Evolutionary conservation across 805 yeast genomes (phyloP).

Genomic region (Blastobotrys terrestris): DNA sequence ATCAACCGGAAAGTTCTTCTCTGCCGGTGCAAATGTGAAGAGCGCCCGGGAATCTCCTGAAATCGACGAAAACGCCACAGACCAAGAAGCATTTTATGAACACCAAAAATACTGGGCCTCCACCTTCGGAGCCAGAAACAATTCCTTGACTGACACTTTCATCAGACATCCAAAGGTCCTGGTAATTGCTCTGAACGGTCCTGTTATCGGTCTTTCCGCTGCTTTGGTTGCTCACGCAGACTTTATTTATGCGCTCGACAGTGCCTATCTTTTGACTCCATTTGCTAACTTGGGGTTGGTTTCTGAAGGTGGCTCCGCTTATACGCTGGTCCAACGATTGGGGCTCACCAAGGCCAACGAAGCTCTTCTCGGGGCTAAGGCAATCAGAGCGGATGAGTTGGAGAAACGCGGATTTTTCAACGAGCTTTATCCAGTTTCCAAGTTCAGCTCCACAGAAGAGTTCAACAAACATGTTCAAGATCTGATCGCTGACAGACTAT

Average conservation of each 20-base stretch:
- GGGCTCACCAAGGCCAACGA: constrained; percentile 71
- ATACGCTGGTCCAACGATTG: constrained; percentile 59
- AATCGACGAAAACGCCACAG: constrained; percentile 7
- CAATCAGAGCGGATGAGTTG: constrained; percentile 56
- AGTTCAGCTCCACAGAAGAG: constrained; percentile 37
- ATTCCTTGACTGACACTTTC: constrained; percentile 59
- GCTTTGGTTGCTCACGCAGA: constrained; percentile 74
- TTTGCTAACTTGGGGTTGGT: constrained; percentile 79
- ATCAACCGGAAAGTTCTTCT: constrained; percentile 68
- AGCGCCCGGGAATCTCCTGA: constrained; percentile 20
- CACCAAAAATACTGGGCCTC: constrained; percentile 41
- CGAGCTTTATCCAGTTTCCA: constrained; percentile 39
- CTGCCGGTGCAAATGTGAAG: constrained; percentile 77
- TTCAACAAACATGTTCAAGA: constrained; percentile 41
- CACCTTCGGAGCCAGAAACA: constrained; percentile 63
- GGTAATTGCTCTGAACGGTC: constrained; percentile 76
- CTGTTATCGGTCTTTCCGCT: constrained; percentile 73
- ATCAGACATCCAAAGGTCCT: constrained; percentile 66
- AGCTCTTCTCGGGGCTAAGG: constrained; percentile 63
- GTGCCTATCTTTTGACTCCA: constrained; percentile 60
- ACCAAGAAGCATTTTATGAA: constrained; percentile 12
- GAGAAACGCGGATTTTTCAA: constrained; percentile 54
- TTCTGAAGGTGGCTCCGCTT: constrained; percentile 72
- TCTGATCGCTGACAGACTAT: constrained; percentile 36
- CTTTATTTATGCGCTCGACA: constrained; percentile 58